These are phyloP conservation scores for Spathaspora hagerdaliae DNA, from an alignment of 805 yeast genomes.

Conservation along the genomic window DNA sequence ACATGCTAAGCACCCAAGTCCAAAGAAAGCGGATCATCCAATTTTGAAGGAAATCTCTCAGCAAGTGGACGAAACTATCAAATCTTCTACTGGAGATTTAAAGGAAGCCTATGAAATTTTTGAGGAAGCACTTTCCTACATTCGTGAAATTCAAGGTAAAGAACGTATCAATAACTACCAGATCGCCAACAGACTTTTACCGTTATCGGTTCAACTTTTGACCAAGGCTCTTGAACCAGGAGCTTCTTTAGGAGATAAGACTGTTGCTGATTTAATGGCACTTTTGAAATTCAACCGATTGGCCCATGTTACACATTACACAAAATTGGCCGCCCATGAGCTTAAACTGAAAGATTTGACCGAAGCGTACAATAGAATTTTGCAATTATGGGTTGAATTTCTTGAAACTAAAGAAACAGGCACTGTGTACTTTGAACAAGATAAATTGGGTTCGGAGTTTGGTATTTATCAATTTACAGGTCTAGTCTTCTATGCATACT, in stretches of 20 bases:
- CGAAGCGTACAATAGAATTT: slow-evolving; percentile 18
- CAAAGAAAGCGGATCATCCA: slow-evolving; percentile 8
- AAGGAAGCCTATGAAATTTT: slow-evolving; percentile 32
- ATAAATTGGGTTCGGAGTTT: slow-evolving; percentile 2
- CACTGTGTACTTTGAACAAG: slow-evolving; percentile 5
- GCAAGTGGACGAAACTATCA: slow-evolving; percentile 26
- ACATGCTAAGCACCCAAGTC: neutral
- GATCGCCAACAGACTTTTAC: slow-evolving; percentile 24
- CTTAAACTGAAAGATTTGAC: slow-evolving; percentile 6
- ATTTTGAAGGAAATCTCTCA: slow-evolving; percentile 31
- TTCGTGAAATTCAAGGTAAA: slow-evolving; percentile 31
- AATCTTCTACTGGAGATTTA: slow-evolving; percentile 14
- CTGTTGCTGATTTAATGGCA: slow-evolving; percentile 22
- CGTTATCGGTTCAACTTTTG: slow-evolving; percentile 19
- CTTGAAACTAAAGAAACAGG: slow-evolving; percentile 18
- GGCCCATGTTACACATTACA: slow-evolving; percentile 32
- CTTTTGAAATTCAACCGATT: slow-evolving; percentile 23
- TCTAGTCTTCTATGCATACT: slow-evolving; percentile 33
- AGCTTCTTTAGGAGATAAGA: slow-evolving; percentile 5
- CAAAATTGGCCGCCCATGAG: slow-evolving; percentile 14
- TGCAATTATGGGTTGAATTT: slow-evolving; percentile 31
- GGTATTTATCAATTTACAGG: slow-evolving; percentile 10
- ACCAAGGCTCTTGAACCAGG: slow-evolving; percentile 13
- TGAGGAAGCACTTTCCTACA: slow-evolving; percentile 37
- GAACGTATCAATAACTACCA: slow-evolving; percentile 24